Conservation (phyloP, 2,329 filamentous ascomycete genomes). For the Venturia carpophila region DNA sequence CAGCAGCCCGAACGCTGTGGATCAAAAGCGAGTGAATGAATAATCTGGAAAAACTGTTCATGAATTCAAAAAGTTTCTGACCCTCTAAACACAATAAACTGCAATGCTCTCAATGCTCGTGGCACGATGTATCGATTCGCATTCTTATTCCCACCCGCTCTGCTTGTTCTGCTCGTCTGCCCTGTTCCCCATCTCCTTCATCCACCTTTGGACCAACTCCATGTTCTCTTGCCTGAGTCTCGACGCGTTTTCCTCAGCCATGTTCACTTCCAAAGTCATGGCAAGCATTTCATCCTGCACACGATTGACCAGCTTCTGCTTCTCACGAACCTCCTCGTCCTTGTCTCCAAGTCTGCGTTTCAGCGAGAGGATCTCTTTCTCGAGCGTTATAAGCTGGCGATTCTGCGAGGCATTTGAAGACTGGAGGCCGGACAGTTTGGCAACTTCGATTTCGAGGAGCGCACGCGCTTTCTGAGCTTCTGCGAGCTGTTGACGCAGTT, state of each 20-base stretch:
- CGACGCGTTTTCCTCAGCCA: slow-evolving; percentile 69
- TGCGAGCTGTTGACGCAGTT: slow-evolving; percentile 14
- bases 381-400: neutral
- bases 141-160: neutral
- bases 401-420: slow-evolving; percentile 6
- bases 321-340: slow-evolving; percentile 77
- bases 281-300: slow-evolving; percentile 91
- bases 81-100: too few species aligned
- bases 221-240: slow-evolving; percentile 75
- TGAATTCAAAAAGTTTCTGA: neutral
- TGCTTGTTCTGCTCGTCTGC: slow-evolving; percentile 71
- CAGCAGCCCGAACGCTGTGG: too few species aligned
- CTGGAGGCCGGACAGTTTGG: slow-evolving; percentile 5
- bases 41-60: too few species aligned
- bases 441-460: slow-evolving; percentile 11
- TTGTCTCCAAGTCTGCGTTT: slow-evolving; percentile 65
- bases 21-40: too few species aligned
- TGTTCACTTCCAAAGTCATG: slow-evolving; percentile 76
- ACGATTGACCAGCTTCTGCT: slow-evolving; percentile 73
- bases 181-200: slow-evolving; percentile 78
- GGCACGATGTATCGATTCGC: neutral
- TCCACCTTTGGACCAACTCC: slow-evolving; percentile 84
- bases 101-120: neutral
- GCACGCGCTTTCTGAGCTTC: slow-evolving; percentile 17
- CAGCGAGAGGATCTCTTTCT: slow-evolving; percentile 52